Evolutionary conservation across 306 rosid genomes (phyloP), one percentile per base, ranked within the genome.

Genomic region (Elaeagnus macrophylla): DNA sequence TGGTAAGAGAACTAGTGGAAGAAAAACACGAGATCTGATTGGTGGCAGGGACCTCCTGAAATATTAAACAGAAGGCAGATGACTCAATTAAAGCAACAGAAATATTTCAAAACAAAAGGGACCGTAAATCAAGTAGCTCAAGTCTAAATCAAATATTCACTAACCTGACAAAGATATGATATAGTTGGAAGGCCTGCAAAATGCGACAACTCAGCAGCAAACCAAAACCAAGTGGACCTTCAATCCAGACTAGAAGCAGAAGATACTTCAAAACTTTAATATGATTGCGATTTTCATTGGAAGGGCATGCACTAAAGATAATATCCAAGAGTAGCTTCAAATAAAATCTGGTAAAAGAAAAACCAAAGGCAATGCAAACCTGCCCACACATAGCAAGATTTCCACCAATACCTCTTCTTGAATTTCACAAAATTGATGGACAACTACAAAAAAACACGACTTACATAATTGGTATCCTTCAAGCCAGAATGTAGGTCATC

Each of bases 1-100:
- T 41, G 99, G 99, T 65, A 84, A 52, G 12, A 91, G 77, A 65
- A 79, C 67, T 19, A 84, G 82, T 13, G 93, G 99, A 75, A 91
- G 86, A 51, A 84, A 81, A 62, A 84, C 16, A 67, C 66, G 80
- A 37, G 99, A 78, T 77, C 85, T 80, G 68, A 91, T 67, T 35
- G 81, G 73, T 60, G 99, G 99, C 56, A 87, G 74, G 68, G 88
- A 84, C 79, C 96, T 85, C 96, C 99, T 91, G 95, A 71, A 72
- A 78, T 53, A 71, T 51, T 44, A 67, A 25, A 53, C 4, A 37
- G 50, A 53, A 11, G 19, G 35, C 44, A 70, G 44, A 50, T 35
- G 20, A 56, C 39, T 56, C 37, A 54, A 66, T 55, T 58, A 20
- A 39, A 52, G 15, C 9, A 47, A 51, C 38, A 20, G 43, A 67